Conservation (phyloP, 2,329 filamentous ascomycete species). For the Talaromyces marneffei region DNA sequence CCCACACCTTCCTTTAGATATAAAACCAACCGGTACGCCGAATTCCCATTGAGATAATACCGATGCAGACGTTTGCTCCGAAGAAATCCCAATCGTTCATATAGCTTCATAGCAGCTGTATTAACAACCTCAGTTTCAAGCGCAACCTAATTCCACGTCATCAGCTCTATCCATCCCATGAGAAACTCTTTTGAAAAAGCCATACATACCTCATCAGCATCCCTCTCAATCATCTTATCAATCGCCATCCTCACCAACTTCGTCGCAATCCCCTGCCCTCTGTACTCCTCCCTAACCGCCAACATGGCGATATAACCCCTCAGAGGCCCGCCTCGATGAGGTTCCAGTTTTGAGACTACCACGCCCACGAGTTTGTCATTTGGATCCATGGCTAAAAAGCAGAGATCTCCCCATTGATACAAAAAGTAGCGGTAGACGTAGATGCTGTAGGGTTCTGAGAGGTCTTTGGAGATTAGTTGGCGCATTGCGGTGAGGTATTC, state of each 20-base stretch:
- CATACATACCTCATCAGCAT: slow-evolving; percentile 69
- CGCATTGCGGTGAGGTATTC: slow-evolving; percentile 78
- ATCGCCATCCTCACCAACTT: slow-evolving; percentile 84
- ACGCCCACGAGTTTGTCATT: slow-evolving; percentile 67
- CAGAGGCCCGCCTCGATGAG: slow-evolving; percentile 76
- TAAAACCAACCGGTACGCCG: slow-evolving; percentile 81
- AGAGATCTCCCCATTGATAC: slow-evolving; percentile 96
- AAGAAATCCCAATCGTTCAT: slow-evolving; percentile 86
- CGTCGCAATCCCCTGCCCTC: slow-evolving; percentile 82
- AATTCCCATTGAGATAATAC: slow-evolving; percentile 95
- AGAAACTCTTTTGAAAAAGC: not conserved
- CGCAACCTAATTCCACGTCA: slow-evolving; percentile 55
- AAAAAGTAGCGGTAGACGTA: slow-evolving; percentile 98
- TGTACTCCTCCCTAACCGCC: slow-evolving; percentile 73
- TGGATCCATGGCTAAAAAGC: slow-evolving; percentile 68
- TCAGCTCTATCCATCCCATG: not conserved
- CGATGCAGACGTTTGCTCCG: slow-evolving; percentile 87
- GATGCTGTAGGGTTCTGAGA: slow-evolving; percentile 98
- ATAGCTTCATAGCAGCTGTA: slow-evolving; percentile 79
- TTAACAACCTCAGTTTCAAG: slow-evolving; percentile 96
- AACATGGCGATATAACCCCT: slow-evolving; percentile 98
- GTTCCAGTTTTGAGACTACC: slow-evolving; percentile 89
- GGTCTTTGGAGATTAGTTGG: slow-evolving; percentile 86
- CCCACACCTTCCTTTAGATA: slow-evolving; percentile 62
- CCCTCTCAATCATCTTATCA: slow-evolving; percentile 75